Base-by-base conservation (phyloP, 2,329 filamentous ascomycete species). In the Penicillium expansum region DNA sequence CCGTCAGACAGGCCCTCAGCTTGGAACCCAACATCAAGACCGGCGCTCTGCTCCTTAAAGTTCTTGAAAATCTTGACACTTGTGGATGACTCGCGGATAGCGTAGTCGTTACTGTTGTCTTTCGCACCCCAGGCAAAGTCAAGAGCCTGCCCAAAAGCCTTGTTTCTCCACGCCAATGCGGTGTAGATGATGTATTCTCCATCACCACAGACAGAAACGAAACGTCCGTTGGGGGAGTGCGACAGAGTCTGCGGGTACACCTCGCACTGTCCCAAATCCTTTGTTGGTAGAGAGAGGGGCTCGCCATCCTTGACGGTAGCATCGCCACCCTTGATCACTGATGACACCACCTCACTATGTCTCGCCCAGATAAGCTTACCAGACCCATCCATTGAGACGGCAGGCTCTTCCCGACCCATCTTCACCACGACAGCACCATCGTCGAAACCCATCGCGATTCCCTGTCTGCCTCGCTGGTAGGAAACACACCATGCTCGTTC, bases 141-240 rank as follows among this genome's bases (percentile, higher is more conserved):
- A 51, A 97, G 79, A 7, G 93, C 94, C 39, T 91, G 92, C 22
- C 94, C 94, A 69, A 99, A 99, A 4, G 92, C 92, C 80, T 97
- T 97, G 78, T 99, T 97, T 72, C 94, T 87, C 84, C 95, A 96
- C 3, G 93, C 93, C 57, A 97, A 83, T 55, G 94, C 92, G 29
- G 94, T 97, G 79, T 97, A 97, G 69, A 97, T 96, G 74, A 97
- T 97, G 78, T 97, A 99, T 76, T 99, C 94, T 61, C 94, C 94
- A 72, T 99, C 94, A 64, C 94, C 94, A 64, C 93, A 97, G 2
- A 92, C 88, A 18, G 89, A 89, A 48, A 94, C 90, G 65, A 94
- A 94, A 59, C 92, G 86, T 50, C 92, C 92, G 67, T 99, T 99
- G 35, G 94, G 91, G n/a, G 92, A 97, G 78, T 99, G 94, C 35